Base-by-base conservation (phyloP, 148 eudicot species). In the Cornus suecica region DNA sequence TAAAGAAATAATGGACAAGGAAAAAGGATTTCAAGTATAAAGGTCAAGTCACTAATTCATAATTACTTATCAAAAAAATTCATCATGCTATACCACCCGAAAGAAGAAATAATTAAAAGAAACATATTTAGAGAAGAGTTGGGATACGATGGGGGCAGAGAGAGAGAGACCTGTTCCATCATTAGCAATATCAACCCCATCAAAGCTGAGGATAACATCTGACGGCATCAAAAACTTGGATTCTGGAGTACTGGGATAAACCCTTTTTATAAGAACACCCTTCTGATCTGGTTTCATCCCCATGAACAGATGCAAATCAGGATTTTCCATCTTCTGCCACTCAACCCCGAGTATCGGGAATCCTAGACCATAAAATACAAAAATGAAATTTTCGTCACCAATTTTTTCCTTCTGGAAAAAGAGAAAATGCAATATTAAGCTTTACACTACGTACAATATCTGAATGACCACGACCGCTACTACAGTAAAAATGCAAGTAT, bases 241-340 rank as follows among this genome's bases (percentile, higher is more conserved):
- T 73, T 90, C 97, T 41, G 89, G 92, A 76, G 95, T 79, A 66
- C 95, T 93, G 41, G 97, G 97, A 61, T 90, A 93, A 74, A 93
- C 66, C 80, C 97, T 90, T 85, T 91, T 83, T 75, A 93, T 88
- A 30, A 95, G 93, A 31, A 93, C 97, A 86, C 97, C 97, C 79
- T 93, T 93, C 79, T 93, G 95, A 72, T 89, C 88, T 79, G 91
- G 72, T 81, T 84, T 86, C 97, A 93, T 93, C 66, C 93, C 93
- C 90, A 86, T 85, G 10, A 92, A 79, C 81, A 86, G 29, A 26
- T 93, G 87, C 73, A 93, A 77, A 77, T 93, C 95, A 18, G 95
- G 95, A 73, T 93, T 93, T 83, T 93, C 97, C 95, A 93, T 93
- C 84, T 93, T 93, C 72, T 93, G 97, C 97, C 97, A 93, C 80